Conservation (phyloP, 768 basidiomycete genomes). For the Suillus subaureus region DNA sequence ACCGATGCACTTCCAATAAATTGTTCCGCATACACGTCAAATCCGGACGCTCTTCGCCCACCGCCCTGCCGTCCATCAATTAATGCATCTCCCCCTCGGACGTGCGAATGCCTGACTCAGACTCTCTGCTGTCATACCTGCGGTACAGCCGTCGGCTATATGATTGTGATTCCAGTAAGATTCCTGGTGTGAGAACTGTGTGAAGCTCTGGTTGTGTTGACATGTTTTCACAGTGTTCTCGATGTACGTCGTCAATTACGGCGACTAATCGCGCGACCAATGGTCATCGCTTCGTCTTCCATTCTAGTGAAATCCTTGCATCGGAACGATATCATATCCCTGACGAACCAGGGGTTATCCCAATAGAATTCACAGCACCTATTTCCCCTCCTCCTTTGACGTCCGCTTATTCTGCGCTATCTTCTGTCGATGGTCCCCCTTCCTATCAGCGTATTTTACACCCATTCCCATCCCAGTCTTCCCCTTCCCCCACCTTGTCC, state of each 20-base stretch:
- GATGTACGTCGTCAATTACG: constrained; percentile 73
- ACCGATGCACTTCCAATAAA: constrained; percentile 80
- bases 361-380: constrained; percentile 40
- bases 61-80: constrained; percentile 40
- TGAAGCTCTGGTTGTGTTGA: constrained; percentile 17
- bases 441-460: constrained; percentile 22
- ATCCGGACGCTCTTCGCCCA: constrained; percentile 44
- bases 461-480: constrained; percentile 20
- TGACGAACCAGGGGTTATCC: constrained; percentile 64
- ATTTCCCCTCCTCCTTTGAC: constrained; percentile 34
- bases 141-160: constrained; percentile 74
- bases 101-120: constrained; percentile 86
- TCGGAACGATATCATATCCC: constrained; percentile 65
- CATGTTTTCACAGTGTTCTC: constrained; percentile 48
- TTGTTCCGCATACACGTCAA: constrained; percentile 66
- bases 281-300: constrained; percentile 87
- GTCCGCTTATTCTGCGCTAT: constrained; percentile 30
- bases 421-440: constrained; percentile 28
- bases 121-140: constrained; percentile 81
- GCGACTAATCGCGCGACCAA: constrained; percentile 74
- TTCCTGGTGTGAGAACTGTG: constrained; percentile 10
- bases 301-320: constrained; percentile 66
- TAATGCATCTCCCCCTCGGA: constrained; percentile 44
- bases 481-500: constrained; percentile 26
- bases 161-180: constrained; percentile 69